Base-by-base conservation (phyloP, 1,284 basidiomycete species). In the Tetrapyrgos nigripes region DNA sequence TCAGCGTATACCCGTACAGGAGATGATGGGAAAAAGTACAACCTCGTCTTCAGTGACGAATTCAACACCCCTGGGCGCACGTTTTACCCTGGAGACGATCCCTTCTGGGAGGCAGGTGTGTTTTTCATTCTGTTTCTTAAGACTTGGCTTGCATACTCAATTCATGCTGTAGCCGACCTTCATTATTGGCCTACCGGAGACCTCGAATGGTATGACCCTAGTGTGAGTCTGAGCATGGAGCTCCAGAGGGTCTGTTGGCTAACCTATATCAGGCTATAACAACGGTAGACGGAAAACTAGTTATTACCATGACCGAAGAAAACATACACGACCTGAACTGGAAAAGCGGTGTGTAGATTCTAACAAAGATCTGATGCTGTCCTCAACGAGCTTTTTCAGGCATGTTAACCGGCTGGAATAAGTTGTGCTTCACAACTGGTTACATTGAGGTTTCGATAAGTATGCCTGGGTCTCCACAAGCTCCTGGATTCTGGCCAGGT, bases 371-470 rank as follows among this genome's bases (percentile, higher is more conserved):
- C 50, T 28, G 43, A 46, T 2, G 47, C 57, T 37, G 3, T 54
- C 19, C 35, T 61, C 37, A 61, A 53, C 37, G 13, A 4, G 2
- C 54, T 44, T 27, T 23, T 47, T 52, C 62, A 86, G 89, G 87
- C 29, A 92, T 93, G 91, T 60, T 93, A 27, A 83, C 84, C 59
- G 79, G 85, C 4, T 97, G 95, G 95, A 97, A 96, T 76, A 93
- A 95, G 72, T 76, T 98, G 61, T 97, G 96, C 76, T 98, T 97
- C 74, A 97, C 91, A 3, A 94, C 93, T 0, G 96, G 95, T 1
- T 95, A 95, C 70, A 81, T 98, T 57, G 94, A 96, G 71, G 85
- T 89, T 17, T 82, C 83, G 14, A 73, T 96, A 21, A 93, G 89
- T 67, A 76, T 97, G 63, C 95, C 95, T n/a, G 95, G 95, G 2